Evolutionary conservation across 78 protist genomes (phyloP).

Genomic region (Monosiga brevicollis): DNA sequence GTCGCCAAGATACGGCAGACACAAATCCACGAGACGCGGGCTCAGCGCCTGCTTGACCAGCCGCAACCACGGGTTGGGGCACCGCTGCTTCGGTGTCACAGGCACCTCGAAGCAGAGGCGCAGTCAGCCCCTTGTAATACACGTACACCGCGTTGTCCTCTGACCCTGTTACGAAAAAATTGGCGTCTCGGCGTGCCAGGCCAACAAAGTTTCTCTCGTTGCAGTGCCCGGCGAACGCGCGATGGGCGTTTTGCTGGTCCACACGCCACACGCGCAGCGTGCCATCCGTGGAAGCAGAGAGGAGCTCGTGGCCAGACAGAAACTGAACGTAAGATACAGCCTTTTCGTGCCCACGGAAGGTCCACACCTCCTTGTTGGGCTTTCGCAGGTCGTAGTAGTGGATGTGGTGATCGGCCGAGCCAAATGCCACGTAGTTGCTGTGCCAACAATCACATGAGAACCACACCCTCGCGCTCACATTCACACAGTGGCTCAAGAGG

Average conservation of each 20-base stretch:
- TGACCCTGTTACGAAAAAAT: conserved; percentile 56
- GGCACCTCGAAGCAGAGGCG: conserved; percentile 40
- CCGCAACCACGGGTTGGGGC: too few relatives aligned
- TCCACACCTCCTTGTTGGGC: conserved; percentile 18
- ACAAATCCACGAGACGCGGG: too few relatives aligned
- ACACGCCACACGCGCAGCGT: conserved; percentile 40
- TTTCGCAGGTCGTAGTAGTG: conserved; percentile 61
- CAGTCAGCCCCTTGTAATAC: conserved; percentile 48
- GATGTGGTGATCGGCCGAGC: conserved; percentile 62
- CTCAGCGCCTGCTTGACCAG: too few relatives aligned
- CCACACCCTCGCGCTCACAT: too few relatives aligned
- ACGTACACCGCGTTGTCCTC: conserved; percentile 63
- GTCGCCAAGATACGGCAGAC: too few relatives aligned
- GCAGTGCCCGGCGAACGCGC: conserved; percentile 54
- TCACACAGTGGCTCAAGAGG: too few relatives aligned
- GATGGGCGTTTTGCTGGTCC: conserved; percentile 11
- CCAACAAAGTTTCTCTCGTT: conserved; percentile 73
- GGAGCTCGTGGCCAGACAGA: conserved; percentile 39
- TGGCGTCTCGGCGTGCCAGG: conserved; percentile 46
- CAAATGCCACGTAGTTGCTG: conserved; percentile 49
- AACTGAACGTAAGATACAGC: conserved; percentile 65
- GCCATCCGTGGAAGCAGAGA: conserved; percentile 60
- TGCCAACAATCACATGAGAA: too few relatives aligned
- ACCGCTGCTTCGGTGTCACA: conserved; percentile 28
- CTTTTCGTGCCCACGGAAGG: conserved; percentile 55